These are phyloP conservation scores for Penicillium lividum DNA, from an alignment of 495 filamentous ascomycete species.

Conservation along the genomic window DNA sequence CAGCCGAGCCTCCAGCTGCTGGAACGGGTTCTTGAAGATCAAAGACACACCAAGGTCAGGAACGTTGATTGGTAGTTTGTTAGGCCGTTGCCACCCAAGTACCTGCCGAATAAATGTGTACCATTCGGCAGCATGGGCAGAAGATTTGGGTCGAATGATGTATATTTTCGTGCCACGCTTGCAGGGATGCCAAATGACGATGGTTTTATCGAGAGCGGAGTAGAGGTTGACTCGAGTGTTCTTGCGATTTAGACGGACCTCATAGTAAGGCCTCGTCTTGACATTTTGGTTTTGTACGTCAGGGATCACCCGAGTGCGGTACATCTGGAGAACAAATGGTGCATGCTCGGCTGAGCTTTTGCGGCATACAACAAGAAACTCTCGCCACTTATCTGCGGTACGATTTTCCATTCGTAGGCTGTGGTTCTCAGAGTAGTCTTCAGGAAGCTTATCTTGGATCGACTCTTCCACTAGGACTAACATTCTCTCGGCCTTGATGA, in stretches of 20 bases:
- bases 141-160: constrained; percentile 65
- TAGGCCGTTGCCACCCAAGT: constrained; percentile 60
- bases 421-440: constrained; percentile 68
- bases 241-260: constrained; percentile 57
- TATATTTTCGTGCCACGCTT: constrained; percentile 63
- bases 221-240: constrained; percentile 65
- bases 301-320: constrained; percentile 69
- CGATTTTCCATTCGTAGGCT: constrained; percentile 62
- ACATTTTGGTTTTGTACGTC: constrained; percentile 55
- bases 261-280: constrained; percentile 54
- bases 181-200: constrained; percentile 64
- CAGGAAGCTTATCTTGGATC: constrained; percentile 50
- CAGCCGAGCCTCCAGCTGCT: constrained; percentile 49
- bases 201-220: constrained; percentile 70
- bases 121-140: constrained; percentile 70
- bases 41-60: constrained; percentile 68
- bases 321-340: constrained; percentile 64
- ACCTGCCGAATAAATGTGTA: constrained; percentile 68
- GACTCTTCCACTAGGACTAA: constrained; percentile 66
- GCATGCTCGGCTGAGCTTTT: constrained; percentile 54
- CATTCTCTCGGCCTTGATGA: constrained; percentile 76
- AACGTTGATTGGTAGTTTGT: constrained; percentile 63
- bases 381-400: constrained; percentile 67
- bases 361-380: constrained; percentile 70
- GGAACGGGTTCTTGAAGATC: constrained; percentile 64